Base-by-base conservation (phyloP, 805 yeast species). In the Yarrowia hollandica region DNA sequence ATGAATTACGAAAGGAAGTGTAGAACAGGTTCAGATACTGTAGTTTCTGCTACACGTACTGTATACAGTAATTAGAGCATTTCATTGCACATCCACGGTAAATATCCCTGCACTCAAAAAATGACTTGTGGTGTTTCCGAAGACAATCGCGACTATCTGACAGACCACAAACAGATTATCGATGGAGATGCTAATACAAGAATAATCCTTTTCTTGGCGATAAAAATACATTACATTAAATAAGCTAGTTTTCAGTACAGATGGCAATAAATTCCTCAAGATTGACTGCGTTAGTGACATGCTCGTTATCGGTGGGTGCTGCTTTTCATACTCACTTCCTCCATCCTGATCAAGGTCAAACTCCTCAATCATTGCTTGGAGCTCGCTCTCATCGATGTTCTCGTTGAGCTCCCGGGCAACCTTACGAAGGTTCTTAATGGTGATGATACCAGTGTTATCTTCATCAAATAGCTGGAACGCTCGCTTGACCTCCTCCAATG, bases 331-430 rank as follows among this genome's bases (percentile, higher is more conserved):
- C 60, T 50, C 46, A 59, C 60, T 91, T 64, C 88, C 96, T 54
- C 98, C 98, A 71, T 94, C 98, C 60, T 89, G 96, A 70, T 94
- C 97, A 55, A 91, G 74, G 73, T 94, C 99, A 69, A 94, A 94
- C 71, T 92, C 98, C 62, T 91, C 96, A 64, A 94, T 94, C 99
- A 94, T 94, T 4, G 97, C 97, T 64, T 88, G 80, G 55, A 94
- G 76, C 68, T 94, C 99, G 61, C 90, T 96, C 65, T 94, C 99
- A 5, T 89, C 84, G 60, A 94, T 75, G 65, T 86, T 88, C 71
- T 94, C 99, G 2, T 97, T 97, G 60, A 94, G 74, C 64, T 92
- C 97, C 65, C 88, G 87, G 10, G 97, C 94, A 1, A 92, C 96
- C 62, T 94, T 80, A 71, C 95, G 82, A 61, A 94, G 78, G 68